Percentiles rank a stretch among this genome's conserved stretches.
Evolutionary conservation across 331 rosid species (phyloP).

Genomic region (Malus hybrid): DNA sequence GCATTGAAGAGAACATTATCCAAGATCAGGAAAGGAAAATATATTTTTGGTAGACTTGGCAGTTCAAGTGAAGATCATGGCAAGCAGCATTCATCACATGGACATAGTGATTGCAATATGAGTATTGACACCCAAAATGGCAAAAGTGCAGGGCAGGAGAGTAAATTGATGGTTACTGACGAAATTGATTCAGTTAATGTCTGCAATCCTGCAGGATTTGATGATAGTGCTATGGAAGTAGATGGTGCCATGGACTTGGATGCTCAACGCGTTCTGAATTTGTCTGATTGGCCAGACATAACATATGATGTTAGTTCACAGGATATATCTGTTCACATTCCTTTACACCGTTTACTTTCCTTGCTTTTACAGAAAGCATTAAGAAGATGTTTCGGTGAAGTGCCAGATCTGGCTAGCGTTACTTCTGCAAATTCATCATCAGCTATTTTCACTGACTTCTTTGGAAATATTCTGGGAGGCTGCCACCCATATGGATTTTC

Average conservation of each 20-base stretch:
- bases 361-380: slow-evolving; percentile 72
- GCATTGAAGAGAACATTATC: slow-evolving; percentile 51
- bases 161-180: slow-evolving; percentile 24
- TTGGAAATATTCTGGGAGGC: slow-evolving; percentile 63
- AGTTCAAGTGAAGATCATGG: slow-evolving; percentile 56
- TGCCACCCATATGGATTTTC: slow-evolving; percentile 93
- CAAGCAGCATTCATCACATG: slow-evolving; percentile 25
- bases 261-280: slow-evolving; percentile 48
- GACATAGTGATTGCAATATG: slow-evolving; percentile 19
- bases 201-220: slow-evolving; percentile 17
- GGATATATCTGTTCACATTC: slow-evolving; percentile 80
- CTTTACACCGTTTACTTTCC: slow-evolving; percentile 81
- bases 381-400: slow-evolving; percentile 59
- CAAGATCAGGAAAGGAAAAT: slow-evolving; percentile 53
- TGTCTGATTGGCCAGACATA: slow-evolving; percentile 83
- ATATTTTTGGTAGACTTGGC: slow-evolving; percentile 47
- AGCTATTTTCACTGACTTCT: slow-evolving; percentile 49
- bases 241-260: slow-evolving; percentile 50
- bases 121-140: slow-evolving; percentile 24
- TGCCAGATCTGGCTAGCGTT: slow-evolving; percentile 29
- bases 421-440: slow-evolving; percentile 30
- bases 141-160: slow-evolving; percentile 27
- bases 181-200: slow-evolving; percentile 35
- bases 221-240: slow-evolving; percentile 49
- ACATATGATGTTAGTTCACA: slow-evolving; percentile 77